Conservation (phyloP, 441 rosid genomes). For the Hypseocharis bilobata region DNA sequence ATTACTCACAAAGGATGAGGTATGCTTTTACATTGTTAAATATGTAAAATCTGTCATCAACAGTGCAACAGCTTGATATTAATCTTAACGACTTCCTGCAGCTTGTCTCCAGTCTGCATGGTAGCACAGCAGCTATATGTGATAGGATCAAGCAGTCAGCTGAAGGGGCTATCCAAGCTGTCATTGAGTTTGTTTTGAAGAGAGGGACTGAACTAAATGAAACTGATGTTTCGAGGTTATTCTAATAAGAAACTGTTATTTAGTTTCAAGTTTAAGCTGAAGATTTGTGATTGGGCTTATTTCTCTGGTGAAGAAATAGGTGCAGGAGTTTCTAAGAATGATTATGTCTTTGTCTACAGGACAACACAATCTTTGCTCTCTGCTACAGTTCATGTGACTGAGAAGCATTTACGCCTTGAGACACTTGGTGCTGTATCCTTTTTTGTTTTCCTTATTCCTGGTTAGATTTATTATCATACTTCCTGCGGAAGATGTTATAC, state of each 20-base stretch:
- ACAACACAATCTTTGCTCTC: conserved; percentile 86
- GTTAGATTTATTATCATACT: conserved; percentile 17
- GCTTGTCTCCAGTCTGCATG: conserved; percentile 76
- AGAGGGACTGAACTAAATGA: conserved; percentile 77
- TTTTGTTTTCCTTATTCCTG: neutral
- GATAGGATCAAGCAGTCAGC: conserved; percentile 85
- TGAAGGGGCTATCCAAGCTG: conserved; percentile 94
- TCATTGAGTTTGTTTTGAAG: conserved; percentile 73
- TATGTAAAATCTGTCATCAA: conserved; percentile 12
- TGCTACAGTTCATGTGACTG: conserved; percentile 82
- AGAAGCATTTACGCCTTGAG: conserved; percentile 83
- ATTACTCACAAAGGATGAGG: conserved; percentile 77
- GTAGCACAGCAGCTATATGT: conserved; percentile 74
- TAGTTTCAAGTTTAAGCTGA: neutral
- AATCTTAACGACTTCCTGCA: conserved; percentile 39
- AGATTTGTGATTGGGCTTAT: conserved; percentile 5
- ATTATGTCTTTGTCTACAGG: conserved; percentile 37
- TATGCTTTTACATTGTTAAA: conserved; percentile 25
- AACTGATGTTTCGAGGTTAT: conserved; percentile 68
- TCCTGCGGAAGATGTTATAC: conserved; percentile 11
- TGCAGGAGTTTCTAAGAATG: neutral
- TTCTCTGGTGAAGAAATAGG: neutral
- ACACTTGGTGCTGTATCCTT: conserved; percentile 94
- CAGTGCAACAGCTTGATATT: conserved; percentile 14
- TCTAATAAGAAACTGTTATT: conserved; percentile 16